These are phyloP conservation scores for Scheffersomyces illinoinensis DNA, from an alignment of 1,139 yeast genomes.

Conservation along the genomic window DNA sequence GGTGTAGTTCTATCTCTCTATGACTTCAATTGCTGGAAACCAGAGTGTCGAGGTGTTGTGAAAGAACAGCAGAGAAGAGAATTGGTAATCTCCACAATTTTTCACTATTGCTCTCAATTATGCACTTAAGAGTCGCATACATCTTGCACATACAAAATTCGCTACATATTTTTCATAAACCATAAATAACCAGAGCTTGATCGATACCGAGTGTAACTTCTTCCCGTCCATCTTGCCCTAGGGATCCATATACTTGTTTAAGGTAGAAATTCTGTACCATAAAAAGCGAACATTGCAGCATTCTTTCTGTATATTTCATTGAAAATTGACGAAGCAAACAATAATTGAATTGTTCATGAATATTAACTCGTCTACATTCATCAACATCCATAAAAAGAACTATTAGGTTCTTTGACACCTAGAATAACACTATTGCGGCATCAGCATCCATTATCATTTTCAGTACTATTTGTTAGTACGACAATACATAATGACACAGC, in stretches of 20 bases:
- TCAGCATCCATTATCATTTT: background rate
- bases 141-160: background rate
- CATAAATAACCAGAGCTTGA: background rate
- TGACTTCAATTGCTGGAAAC: background rate
- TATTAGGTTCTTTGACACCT: too few relatives aligned
- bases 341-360: background rate
- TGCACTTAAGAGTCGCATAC: background rate
- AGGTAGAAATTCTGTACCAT: background rate
- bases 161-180: background rate
- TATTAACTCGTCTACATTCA: background rate
- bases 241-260: background rate
- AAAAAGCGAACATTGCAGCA: background rate
- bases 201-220: background rate
- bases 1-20: background rate
- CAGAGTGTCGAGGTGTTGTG: background rate
- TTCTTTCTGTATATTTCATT: background rate
- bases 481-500: slow-evolving; percentile 24
- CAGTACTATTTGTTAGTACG: background rate
- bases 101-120: background rate
- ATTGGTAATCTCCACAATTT: background rate
- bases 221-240: background rate
- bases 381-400: background rate
- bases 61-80: background rate
- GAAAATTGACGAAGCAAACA: background rate
- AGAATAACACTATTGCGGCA: background rate